phyloP scores from a whole-genome alignment of 2,329 filamentous ascomycete genomes.

The Aspergillus sp. region DNA sequence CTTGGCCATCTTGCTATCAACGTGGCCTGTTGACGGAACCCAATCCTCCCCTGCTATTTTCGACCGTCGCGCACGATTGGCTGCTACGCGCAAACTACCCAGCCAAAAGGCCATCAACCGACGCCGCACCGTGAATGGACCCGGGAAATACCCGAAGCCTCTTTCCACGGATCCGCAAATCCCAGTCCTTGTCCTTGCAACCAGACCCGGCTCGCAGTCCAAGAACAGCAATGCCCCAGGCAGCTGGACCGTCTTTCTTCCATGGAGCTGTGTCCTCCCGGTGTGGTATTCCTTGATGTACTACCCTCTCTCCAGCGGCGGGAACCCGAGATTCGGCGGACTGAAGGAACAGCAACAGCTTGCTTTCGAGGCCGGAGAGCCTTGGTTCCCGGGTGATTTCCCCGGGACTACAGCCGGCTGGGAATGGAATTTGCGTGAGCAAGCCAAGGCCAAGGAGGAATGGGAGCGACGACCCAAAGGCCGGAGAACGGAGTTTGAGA shows the following conservation, averaged over 20 bases:
- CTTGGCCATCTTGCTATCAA: constrained; percentile 61
- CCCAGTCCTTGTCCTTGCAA: constrained; percentile 70
- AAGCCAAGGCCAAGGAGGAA: constrained; percentile 56
- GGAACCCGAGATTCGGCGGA: constrained; percentile 80
- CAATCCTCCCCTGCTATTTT: constrained; percentile 61
- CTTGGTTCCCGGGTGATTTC: constrained; percentile 86
- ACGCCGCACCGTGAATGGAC: constrained; percentile 63
- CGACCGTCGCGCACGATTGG: constrained; percentile 63
- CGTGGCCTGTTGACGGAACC: constrained; percentile 64
- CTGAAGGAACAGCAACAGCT: constrained; percentile 77
- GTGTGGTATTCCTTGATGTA: constrained; percentile 87
- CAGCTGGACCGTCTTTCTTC: constrained; percentile 79
- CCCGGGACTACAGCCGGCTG: constrained; percentile 76
- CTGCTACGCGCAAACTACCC: constrained; percentile 65
- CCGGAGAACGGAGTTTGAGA: constrained; percentile 73
- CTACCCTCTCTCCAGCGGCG: constrained; percentile 74
- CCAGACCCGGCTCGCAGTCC: constrained; percentile 45
- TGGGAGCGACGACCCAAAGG: constrained; percentile 81
- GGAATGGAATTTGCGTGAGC: constrained; percentile 71
- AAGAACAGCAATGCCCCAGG: constrained; percentile 57
- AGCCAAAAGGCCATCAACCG: constrained; percentile 79
- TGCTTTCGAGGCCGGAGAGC: constrained; percentile 71
- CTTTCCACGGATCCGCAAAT: constrained; percentile 69
- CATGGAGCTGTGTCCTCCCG: constrained; percentile 83
- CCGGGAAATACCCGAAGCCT: constrained; percentile 62